Conservation (phyloP, 306 rosid species). For the Trifolium pratense region DNA sequence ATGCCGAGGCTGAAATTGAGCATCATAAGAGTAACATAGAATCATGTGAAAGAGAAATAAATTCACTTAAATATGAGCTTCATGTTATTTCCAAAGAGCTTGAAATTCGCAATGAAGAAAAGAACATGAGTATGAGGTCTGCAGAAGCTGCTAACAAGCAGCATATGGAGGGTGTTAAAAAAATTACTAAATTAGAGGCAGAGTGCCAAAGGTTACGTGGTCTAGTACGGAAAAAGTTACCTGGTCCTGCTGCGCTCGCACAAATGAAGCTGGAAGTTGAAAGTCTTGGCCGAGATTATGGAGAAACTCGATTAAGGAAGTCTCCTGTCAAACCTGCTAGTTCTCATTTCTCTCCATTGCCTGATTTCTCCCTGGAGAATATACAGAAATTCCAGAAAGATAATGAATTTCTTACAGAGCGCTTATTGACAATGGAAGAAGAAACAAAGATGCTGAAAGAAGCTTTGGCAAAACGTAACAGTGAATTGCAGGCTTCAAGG, state of each 20-base stretch:
- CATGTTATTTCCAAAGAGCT: conserved; percentile 90
- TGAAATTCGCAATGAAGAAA: conserved; percentile 97
- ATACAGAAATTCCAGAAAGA: conserved; percentile 90
- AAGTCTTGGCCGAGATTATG: conserved; percentile 89
- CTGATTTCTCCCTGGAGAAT: conserved; percentile 78
- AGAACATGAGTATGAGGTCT: conserved; percentile 97
- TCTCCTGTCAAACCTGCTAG: conserved; percentile 78
- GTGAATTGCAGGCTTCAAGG: conserved; percentile 94
- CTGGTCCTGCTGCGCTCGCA: conserved; percentile 99
- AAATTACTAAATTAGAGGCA: conserved; percentile 90
- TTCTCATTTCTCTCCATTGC: conserved; percentile 62
- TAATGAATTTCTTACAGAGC: conserved; percentile 91
- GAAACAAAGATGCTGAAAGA: conserved; percentile 98
- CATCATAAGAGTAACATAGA: conserved; percentile 74
- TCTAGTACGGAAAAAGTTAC: conserved; percentile 92
- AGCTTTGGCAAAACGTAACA: conserved; percentile 95
- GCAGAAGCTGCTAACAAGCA: conserved; percentile 98
- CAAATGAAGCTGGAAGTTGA: conserved; percentile 99
- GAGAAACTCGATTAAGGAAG: conserved; percentile 76
- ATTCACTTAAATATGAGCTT: conserved; percentile 89
- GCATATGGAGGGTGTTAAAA: conserved; percentile 88
- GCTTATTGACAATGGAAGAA: conserved; percentile 82
- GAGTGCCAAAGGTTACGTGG: conserved; percentile 98
- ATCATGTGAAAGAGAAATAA: conserved; percentile 95
- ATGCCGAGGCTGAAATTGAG: conserved; percentile 96